Base-by-base conservation (phyloP, 495 filamentous ascomycete species). In the Rhypophila decipiens region DNA sequence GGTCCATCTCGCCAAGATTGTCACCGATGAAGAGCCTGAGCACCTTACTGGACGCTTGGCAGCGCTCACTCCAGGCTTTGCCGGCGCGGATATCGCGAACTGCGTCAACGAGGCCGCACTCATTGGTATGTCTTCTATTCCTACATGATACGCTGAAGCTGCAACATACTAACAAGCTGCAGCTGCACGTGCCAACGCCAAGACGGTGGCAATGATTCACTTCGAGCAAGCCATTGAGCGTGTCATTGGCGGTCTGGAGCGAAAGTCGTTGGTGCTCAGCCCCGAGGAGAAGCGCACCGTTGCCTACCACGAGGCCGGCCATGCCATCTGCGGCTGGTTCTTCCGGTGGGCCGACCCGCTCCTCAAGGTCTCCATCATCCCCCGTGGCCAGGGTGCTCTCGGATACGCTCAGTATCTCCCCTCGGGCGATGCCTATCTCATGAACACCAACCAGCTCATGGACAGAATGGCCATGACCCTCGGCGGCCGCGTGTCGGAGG, bases 391-490 rank as follows among this genome's bases (percentile, higher is more conserved):
- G 63, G 93, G 89, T 41, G 88, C 89, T 18, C 74, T 98, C 20
- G 93, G 93, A 17, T 98, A 98, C 61, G 93, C 93, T 7, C 93
- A 98, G 66, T 96, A 96, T 63, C 77, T 98, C n/a, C 93, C 93
- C 2, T 69, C 82, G 2, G 80, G 84, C 24, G 93, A 98, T 61
- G 86, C 86, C 21, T 96, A 96, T 65, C 77, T 97, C 44, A 87
- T 98, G 89, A 96, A 82, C 53, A 83, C 87, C 52, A 84, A 90
- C 65, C 93, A 98, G 71, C 72, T 98, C 21, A 96, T 96, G 90
- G 93, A 98, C 67, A 88, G 94, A 49, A 98, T 98, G 94, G 93
- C 94, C 51, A 98, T 98, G 93, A 96, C 93, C 15, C 80, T 98
- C 33, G 93, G 87, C 55, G 93, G 93, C 2, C 85, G 93, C 51